A percentile compares a stretch with the other conserved stretches of the same genome.
phyloP scores from a whole-genome alignment of 768 basidiomycete genomes.

The Termitomyces sp. region DNA sequence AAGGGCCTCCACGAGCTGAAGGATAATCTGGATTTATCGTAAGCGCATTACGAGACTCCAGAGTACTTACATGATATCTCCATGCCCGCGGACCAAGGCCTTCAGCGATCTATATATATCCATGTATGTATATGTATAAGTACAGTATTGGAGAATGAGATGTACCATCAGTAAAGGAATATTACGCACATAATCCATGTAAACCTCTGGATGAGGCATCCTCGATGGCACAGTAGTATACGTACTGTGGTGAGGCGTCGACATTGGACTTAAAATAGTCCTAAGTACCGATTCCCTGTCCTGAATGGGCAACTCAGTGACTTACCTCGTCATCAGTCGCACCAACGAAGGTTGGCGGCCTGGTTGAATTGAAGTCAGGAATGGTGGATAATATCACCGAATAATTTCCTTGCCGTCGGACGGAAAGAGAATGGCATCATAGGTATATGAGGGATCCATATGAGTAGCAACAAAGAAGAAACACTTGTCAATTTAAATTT shows the following conservation, averaged over 20 bases:
- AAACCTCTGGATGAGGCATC: slow-evolving; percentile 78
- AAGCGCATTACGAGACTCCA: not conserved
- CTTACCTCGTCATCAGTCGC: slow-evolving; percentile 66
- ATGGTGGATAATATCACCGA: not conserved
- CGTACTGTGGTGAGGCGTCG: slow-evolving; percentile 36
- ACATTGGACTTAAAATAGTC: slow-evolving; percentile 30
- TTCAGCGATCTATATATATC: slow-evolving; percentile 58
- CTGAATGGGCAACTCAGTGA: slow-evolving; percentile 10
- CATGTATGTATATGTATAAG: slow-evolving; percentile 14
- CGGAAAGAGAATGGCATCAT: slow-evolving; percentile 72
- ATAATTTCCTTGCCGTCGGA: slow-evolving; percentile 45
- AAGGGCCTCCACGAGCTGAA: slow-evolving; percentile 64
- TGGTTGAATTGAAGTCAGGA: slow-evolving; percentile 12
- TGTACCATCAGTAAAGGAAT: not conserved
- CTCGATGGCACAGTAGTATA: slow-evolving; percentile 45
- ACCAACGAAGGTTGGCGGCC: slow-evolving; percentile 72
- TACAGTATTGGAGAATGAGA: not conserved
- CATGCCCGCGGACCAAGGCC: slow-evolving; percentile 61
- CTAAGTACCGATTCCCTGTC: not conserved
- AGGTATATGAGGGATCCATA: slow-evolving; percentile 59
- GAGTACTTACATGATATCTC: slow-evolving; percentile 55
- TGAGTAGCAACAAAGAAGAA: slow-evolving; percentile 12
- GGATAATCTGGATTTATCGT: not conserved
- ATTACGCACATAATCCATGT: slow-evolving; percentile 67
- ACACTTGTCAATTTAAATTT: not conserved